These are phyloP conservation scores for Takakia lepidozioides DNA, from an alignment of 225 moss, liverwort and hornwort genomes.

Conservation along the genomic window DNA sequence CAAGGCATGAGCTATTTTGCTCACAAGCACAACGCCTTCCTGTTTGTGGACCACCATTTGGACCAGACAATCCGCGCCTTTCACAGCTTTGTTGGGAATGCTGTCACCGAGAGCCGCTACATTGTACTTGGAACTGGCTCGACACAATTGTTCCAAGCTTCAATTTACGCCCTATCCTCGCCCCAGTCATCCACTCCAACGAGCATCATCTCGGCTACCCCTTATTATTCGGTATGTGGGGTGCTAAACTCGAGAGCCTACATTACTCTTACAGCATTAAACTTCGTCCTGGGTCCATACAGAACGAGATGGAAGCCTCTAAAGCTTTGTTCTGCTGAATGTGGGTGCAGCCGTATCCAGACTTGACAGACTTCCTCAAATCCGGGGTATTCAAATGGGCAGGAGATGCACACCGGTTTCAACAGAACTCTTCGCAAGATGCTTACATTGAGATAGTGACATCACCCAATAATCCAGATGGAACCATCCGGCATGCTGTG, in stretches of 20 bases:
- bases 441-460: conserved; percentile 43
- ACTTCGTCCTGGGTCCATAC: too few relatives aligned
- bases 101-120: conserved; percentile 31
- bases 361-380: conserved; percentile 19
- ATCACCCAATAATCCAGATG: conserved; percentile 70
- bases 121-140: conserved; percentile 50
- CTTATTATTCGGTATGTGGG: conserved; percentile 47
- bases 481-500: conserved; percentile 39
- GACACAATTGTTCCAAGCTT: conserved; percentile 54
- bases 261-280: too few relatives aligned
- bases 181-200: conserved; percentile 16
- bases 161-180: conserved; percentile 29
- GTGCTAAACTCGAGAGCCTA: too few relatives aligned
- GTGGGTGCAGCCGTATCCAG: conserved; percentile 5
- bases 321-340: background rate
- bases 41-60: conserved; percentile 46
- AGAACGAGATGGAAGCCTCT: too few relatives aligned
- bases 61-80: conserved; percentile 34
- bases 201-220: conserved; percentile 31
- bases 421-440: background rate
- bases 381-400: conserved; percentile 36
- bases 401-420: conserved; percentile 33
- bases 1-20: conserved; percentile 62
- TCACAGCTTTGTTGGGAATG: conserved; percentile 43
- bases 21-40: conserved; percentile 30